Conservation (phyloP, 345 rosid genomes). For the Bruguiera sexangula region DNA sequence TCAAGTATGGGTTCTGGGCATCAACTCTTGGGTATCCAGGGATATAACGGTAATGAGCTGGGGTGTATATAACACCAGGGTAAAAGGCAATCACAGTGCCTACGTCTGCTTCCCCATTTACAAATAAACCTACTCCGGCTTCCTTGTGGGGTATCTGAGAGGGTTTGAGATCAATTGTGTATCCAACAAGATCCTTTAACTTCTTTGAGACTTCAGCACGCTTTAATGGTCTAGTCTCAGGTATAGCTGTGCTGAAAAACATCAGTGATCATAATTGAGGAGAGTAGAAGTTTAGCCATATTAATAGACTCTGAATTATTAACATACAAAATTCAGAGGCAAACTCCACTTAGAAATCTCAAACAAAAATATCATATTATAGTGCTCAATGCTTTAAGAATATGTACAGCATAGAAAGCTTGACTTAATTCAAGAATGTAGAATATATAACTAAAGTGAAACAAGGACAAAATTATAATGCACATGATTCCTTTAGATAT, state of each 20-base stretch:
- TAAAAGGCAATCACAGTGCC: conserved; percentile 80
- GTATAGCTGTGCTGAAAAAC: conserved; percentile 68
- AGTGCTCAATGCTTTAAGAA: too few species aligned
- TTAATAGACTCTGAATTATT: neutral
- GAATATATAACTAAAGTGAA: too few species aligned
- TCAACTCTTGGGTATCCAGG: conserved; percentile 77
- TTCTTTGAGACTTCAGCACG: conserved; percentile 48
- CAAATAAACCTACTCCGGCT: conserved; percentile 72
- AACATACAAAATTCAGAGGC: neutral
- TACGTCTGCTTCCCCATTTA: conserved; percentile 70
- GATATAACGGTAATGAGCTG: conserved; percentile 69
- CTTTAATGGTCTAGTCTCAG: conserved; percentile 60
- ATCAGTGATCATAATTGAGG: conserved; percentile 36
- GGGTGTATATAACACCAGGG: conserved; percentile 77
- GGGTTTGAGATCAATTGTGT: conserved; percentile 54
- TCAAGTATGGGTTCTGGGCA: conserved; percentile 64
- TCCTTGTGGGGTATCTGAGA: conserved; percentile 71
- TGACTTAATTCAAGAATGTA: too few species aligned
- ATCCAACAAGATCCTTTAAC: conserved; percentile 65
- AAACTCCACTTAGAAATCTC: neutral
- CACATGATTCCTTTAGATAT: too few species aligned
- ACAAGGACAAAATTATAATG: too few species aligned
- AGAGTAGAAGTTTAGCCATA: conserved; percentile 5
- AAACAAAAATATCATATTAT: neutral
- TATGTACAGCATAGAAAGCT: too few species aligned